Conservation (phyloP, 2,329 filamentous ascomycete genomes). For the Phialemoniopsis sp. region DNA sequence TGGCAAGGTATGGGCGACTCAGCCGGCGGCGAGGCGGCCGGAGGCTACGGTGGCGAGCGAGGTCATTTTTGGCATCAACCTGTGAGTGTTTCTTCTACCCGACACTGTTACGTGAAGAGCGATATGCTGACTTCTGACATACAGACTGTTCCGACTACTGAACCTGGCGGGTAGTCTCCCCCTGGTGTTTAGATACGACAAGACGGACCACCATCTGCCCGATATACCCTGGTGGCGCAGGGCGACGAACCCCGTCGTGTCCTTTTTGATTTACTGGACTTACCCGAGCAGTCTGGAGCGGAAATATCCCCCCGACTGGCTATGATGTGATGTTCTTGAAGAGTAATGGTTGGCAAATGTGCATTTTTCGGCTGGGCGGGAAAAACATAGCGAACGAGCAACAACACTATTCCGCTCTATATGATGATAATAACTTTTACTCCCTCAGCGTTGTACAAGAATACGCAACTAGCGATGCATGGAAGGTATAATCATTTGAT, state of each 20-base stretch:
- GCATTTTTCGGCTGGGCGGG: too few species aligned
- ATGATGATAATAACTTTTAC: too few species aligned
- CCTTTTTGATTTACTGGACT: slow-evolving; percentile 33
- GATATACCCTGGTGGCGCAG: slow-evolving; percentile 15
- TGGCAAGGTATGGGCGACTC: slow-evolving; percentile 6
- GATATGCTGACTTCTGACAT: slow-evolving; percentile 3
- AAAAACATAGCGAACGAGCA: too few species aligned
- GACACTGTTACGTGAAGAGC: background rate
- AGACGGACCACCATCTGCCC: slow-evolving; percentile 29
- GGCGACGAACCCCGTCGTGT: slow-evolving; percentile 18
- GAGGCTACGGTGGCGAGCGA: slow-evolving; percentile 21
- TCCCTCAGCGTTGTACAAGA: too few species aligned
- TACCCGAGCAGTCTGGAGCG: slow-evolving; percentile 35
- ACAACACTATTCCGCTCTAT: too few species aligned
- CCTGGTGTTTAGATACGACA: slow-evolving; percentile 29
- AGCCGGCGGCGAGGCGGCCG: slow-evolving; percentile 3
- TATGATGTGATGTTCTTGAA: too few species aligned
- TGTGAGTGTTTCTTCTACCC: slow-evolving; percentile 21
- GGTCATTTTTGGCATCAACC: slow-evolving; percentile 28
- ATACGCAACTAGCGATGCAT: too few species aligned
- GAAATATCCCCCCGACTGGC: slow-evolving; percentile 22
- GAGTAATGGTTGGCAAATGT: too few species aligned
- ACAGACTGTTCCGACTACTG: slow-evolving; percentile 29
- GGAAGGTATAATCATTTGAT: too few species aligned
- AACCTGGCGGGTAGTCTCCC: slow-evolving; percentile 32